A percentile compares a stretch with the other conserved stretches of the same genome.
Evolutionary conservation across 2,329 filamentous ascomycete genomes (phyloP).

Genomic region (Xylaria hypoxylon): DNA sequence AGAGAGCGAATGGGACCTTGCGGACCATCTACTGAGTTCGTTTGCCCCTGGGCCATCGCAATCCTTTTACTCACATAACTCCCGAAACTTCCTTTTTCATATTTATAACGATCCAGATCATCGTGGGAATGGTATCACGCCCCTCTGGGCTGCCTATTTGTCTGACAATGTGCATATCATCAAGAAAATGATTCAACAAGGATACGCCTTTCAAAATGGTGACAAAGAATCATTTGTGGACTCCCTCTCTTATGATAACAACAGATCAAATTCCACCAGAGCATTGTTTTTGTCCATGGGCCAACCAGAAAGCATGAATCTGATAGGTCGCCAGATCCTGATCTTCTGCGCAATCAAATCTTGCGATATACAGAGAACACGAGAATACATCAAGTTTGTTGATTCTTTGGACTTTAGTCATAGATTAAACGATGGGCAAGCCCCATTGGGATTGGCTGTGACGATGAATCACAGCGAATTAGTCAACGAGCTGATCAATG

Average conservation of each 20-base stretch:
- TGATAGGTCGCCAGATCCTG: neutral
- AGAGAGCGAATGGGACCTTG: conserved; percentile 1
- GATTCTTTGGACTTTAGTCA: conserved; percentile 4
- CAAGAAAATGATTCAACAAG: neutral
- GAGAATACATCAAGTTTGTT: neutral
- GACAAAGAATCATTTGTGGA: neutral
- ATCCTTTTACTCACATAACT: conserved; percentile 8
- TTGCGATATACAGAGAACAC: neutral
- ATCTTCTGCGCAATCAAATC: neutral
- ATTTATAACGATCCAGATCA: neutral
- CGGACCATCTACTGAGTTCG: neutral
- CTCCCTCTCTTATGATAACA: neutral
- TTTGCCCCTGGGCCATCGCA: conserved; percentile 2
- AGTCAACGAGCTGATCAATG: neutral
- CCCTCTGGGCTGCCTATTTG: neutral
- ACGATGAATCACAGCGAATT: neutral
- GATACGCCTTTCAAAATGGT: neutral
- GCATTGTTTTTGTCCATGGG: neutral
- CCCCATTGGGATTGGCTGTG: neutral
- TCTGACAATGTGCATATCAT: neutral
- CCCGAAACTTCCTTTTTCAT: no score
- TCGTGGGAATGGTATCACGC: neutral
- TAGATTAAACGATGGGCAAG: neutral
- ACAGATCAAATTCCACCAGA: neutral
- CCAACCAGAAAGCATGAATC: neutral